Evolutionary conservation across 2,329 filamentous ascomycete species (phyloP), one percentile per base, ranked within the genome.

Genomic region (Sphaerulina vaccinii): DNA sequence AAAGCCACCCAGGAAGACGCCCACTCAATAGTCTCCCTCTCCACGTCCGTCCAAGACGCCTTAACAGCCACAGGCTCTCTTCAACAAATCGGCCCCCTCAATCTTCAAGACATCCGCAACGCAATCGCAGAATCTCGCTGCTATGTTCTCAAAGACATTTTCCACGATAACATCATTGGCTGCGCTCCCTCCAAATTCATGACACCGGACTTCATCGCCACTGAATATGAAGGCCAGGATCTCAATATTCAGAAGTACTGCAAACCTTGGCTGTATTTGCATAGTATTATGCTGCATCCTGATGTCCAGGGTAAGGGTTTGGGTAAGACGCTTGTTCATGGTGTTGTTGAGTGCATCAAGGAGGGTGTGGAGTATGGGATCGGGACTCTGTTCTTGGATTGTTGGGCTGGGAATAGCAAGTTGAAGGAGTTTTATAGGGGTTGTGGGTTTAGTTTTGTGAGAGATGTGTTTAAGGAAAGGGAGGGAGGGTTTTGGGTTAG

Each of bases 391-490:
- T 46, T 54, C 18, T 37, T 55, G 11, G 47, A 53, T 22, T 55
- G 55, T 27, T 55, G 50, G 46, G 55, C 53, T 35, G 55, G 52
- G 6, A 55, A 55, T 11, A 15, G 41, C 6, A 53, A 51, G 35
- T 36, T 54, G n/a, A 40, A 48, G 21, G 46, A 19, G 5, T 58
- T 58, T 33, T 55, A 55, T 29, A 37, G 18, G 6, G 32, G 41
- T 13, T 16, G 24, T 18, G 47, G 44, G 11, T 52, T 58, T n/a
- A 23, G 23, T 2, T 52, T 54, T 22, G 50, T 44, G 16, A 39
- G 48, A 18, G 32, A 38, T n/a, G 27, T 58, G 8, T 35, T 47
- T 5, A 36, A 58, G 19, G 23, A 48, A n/a, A n/a, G n/a, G n/a
- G n/a, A n/a, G n/a, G n/a, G n/a, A 7, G 51, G 52, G 23, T 55